phyloP scores from a whole-genome alignment of 2,329 filamentous ascomycete species.

The Corniculantispora saksenae region DNA sequence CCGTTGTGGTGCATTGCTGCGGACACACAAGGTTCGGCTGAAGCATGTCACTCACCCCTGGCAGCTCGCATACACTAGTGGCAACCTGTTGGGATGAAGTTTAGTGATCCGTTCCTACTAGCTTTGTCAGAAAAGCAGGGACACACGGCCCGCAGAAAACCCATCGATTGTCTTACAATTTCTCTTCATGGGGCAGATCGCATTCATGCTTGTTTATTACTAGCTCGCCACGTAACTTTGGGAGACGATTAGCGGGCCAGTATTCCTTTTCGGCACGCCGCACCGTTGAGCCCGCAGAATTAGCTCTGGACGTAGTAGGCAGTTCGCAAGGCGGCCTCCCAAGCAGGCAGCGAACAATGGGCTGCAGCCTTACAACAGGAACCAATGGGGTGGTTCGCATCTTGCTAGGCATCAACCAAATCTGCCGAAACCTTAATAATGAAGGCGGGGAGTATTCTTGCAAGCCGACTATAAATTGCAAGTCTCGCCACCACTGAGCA shows the following conservation, averaged over 20 bases:
- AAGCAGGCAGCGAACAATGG: not conserved
- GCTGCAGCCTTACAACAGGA: not conserved
- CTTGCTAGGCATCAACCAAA: constrained; percentile 12
- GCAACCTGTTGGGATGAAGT: no score
- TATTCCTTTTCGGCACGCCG: not conserved
- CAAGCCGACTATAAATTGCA: not conserved
- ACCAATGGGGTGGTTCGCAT: constrained; percentile 2
- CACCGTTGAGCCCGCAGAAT: not conserved
- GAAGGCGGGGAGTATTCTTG: constrained; percentile 3
- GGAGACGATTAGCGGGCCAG: not conserved
- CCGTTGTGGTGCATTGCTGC: no score
- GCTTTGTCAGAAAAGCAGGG: not conserved
- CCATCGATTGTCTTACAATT: not conserved
- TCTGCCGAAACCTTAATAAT: not conserved
- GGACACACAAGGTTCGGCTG: no score
- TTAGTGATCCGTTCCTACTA: not conserved
- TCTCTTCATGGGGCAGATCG: not conserved
- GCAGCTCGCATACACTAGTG: no score
- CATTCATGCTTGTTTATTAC: not conserved
- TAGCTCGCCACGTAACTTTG: not conserved
- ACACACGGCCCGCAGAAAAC: no score
- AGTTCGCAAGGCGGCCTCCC: constrained; percentile 14
- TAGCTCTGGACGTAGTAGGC: not conserved
- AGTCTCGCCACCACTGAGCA: not conserved
- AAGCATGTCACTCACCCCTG: no score